These are phyloP conservation scores for Colletotrichum filicis DNA, from an alignment of 2,329 filamentous ascomycete genomes.

Conservation along the genomic window DNA sequence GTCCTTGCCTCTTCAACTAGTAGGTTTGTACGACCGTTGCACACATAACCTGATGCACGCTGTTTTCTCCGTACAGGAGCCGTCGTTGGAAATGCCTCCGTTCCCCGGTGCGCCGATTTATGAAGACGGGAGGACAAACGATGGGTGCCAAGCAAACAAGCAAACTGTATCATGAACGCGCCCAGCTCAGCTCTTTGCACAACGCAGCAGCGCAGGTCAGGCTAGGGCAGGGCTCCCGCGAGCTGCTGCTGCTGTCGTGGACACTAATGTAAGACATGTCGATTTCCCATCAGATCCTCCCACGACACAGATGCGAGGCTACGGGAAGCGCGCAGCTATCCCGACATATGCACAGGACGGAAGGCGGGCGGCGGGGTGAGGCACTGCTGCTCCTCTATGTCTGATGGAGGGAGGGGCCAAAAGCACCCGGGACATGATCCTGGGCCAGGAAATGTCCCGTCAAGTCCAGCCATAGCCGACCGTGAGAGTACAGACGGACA, in stretches of 20 bases:
- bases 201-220: neutral
- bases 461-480: neutral
- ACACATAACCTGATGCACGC: neutral
- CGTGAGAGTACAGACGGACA: neutral
- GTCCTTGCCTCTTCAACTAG: neutral
- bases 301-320: conserved; percentile 26
- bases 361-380: conserved; percentile 15
- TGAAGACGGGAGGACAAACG: neutral
- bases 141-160: neutral
- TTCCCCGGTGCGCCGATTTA: neutral
- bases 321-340: conserved; percentile 32
- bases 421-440: neutral
- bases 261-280: conserved; percentile 31
- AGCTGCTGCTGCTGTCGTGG: neutral
- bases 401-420: neutral
- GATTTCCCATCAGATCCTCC: conserved; percentile 33
- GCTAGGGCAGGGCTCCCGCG: neutral
- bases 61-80: conserved; percentile 2
- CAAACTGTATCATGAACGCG: neutral
- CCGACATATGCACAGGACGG: conserved; percentile 34
- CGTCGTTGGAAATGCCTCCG: neutral
- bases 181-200: neutral
- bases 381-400: neutral
- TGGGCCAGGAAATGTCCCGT: neutral
- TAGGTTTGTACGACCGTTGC: neutral